A percentile compares a stretch with the other conserved stretches of the same genome.
Evolutionary conservation across 768 basidiomycete species (phyloP).

Genomic region (Leccinum rimulosum): DNA sequence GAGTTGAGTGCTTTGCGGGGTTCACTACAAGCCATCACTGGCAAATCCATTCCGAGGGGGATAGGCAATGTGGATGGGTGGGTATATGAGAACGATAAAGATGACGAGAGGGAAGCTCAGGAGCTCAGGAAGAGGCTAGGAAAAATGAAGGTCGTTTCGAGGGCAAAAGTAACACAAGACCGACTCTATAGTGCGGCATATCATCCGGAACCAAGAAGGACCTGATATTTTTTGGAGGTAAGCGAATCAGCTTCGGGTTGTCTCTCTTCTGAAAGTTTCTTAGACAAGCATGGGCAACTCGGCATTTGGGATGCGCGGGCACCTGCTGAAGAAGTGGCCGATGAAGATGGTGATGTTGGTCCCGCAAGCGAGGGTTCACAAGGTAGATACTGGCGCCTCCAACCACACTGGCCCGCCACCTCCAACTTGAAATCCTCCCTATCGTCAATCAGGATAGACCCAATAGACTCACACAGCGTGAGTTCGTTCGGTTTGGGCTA

Average conservation of each 20-base stretch:
- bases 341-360: constrained; percentile 57
- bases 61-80: constrained; percentile 49
- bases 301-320: constrained; percentile 88
- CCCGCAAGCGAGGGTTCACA: constrained; percentile 45
- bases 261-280: constrained; percentile 2
- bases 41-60: constrained; percentile 37
- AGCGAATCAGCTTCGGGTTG: neutral
- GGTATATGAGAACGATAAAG: constrained; percentile 45
- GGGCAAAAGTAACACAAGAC: constrained; percentile 77
- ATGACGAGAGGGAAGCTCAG: constrained; percentile 46
- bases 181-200: constrained; percentile 77
- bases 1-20: constrained; percentile 47
- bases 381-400: constrained; percentile 80
- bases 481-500: constrained; percentile 9
- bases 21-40: constrained; percentile 41
- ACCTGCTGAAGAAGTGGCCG: constrained; percentile 56
- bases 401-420: constrained; percentile 81
- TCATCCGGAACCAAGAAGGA: constrained; percentile 79
- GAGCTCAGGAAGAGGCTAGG: constrained; percentile 55
- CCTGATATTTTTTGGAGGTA: constrained; percentile 84
- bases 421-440: constrained; percentile 64
- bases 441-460: constrained; percentile 75
- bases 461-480: constrained; percentile 72
- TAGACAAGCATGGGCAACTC: constrained; percentile 80
- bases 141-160: constrained; percentile 61